Evolutionary conservation across 2,329 filamentous ascomycete species (phyloP), one percentile per base, ranked within the genome.

Genomic region (Cercospora zeina): DNA sequence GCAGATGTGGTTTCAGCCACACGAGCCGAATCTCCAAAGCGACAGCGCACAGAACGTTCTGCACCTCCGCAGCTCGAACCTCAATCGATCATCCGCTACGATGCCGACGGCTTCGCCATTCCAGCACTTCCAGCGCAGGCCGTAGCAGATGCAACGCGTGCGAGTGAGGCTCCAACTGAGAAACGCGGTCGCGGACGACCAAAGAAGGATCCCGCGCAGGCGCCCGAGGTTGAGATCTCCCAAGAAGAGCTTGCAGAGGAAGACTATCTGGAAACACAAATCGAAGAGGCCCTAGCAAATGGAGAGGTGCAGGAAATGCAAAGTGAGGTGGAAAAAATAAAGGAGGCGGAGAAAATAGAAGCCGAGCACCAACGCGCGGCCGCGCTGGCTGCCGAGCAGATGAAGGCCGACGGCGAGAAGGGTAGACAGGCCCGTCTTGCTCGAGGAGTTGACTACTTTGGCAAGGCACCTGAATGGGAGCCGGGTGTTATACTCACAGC

Each of bases 391-490:
- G 70, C 69, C 16, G 63, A 69, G 51, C 68, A 74, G 53, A 68
- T 69, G 45, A 65, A 67, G 16, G 56, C 68, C n/a, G 66, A 70
- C 21, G 63, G 81, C 1, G 77, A 82, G 54, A 80, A 81, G 74
- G 81, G 81, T 30, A 77, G 83, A 16, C 77, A 80, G 14, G 77
- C 71, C 79, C 63, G 80, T 78, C 30, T 81, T 80, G 1, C 76
- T 72, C 33, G 81, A 78, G 68, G 77, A 77, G 31, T 79, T 83
- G 70, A 71, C 2, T 81, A 83, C 6, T 88, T 96, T 19, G 86
- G 83, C 55, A 89, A 90, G 10, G 47, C 64, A 27, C 59, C 62
- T n/a, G 61, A 64, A 36, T 63, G 66, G 65, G 37, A 65, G 49
- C 59, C 63, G 2, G 66, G 65, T 21, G 66, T 67, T 33, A 58